These are phyloP conservation scores for Penicillium fimorum DNA, from an alignment of 495 filamentous ascomycete genomes.

Conservation along the genomic window DNA sequence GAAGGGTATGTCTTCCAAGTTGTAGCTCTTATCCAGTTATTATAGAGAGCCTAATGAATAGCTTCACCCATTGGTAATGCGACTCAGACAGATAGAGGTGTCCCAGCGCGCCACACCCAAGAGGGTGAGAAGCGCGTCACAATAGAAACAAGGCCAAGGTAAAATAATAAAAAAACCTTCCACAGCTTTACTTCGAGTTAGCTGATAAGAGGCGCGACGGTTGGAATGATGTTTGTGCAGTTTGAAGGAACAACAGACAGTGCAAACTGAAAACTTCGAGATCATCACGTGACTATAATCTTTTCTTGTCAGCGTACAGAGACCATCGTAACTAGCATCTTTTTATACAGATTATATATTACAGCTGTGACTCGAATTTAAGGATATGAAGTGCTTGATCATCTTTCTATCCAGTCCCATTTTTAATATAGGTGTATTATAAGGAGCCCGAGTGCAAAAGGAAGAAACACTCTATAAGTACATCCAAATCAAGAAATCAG, in stretches of 20 bases:
- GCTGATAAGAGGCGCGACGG: slow-evolving; percentile 18
- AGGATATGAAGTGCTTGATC: background rate
- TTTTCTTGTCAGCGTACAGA: no score
- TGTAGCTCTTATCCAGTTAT: slow-evolving; percentile 7
- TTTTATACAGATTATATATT: background rate
- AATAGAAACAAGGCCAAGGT: background rate
- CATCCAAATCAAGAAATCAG: background rate
- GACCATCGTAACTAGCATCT: background rate
- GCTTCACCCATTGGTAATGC: background rate
- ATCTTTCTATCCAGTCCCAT: background rate
- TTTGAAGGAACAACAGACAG: slow-evolving; percentile 51
- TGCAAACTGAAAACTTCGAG: slow-evolving; percentile 40
- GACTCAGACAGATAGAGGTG: background rate
- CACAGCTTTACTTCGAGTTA: background rate
- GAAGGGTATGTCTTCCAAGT: background rate
- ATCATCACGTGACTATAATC: slow-evolving; percentile 4
- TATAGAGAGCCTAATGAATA: background rate
- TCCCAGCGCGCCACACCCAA: slow-evolving; percentile 15
- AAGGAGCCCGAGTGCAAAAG: background rate
- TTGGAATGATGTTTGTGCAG: slow-evolving; percentile 45
- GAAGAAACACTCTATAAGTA: background rate
- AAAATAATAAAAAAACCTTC: background rate
- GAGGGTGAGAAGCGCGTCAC: slow-evolving; percentile 12
- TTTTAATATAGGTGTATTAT: background rate
- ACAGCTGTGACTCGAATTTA: background rate